Evolutionary conservation across 768 basidiomycete species (phyloP).

Genomic region (Coprinopsis strossmayeri): DNA sequence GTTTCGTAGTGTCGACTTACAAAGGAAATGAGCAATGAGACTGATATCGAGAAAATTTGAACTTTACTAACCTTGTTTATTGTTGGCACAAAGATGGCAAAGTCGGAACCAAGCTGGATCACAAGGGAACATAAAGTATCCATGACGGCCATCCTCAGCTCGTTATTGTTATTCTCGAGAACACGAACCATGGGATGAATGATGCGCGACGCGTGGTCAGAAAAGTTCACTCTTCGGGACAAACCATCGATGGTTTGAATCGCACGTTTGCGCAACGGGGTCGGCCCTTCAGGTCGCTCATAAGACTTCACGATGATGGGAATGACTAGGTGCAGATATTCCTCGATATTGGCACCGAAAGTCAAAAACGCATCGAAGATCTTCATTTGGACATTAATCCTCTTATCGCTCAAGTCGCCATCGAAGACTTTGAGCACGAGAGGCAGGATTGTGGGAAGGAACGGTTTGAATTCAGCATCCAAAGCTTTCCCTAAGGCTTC

Average conservation of each 20-base stretch:
- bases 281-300: slow-evolving; percentile 72
- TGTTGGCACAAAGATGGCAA: slow-evolving; percentile 95
- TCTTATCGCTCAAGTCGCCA: slow-evolving; percentile 77
- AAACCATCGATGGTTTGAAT: slow-evolving; percentile 89
- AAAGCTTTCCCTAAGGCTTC: slow-evolving; percentile 91
- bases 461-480: slow-evolving; percentile 96
- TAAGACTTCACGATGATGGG: slow-evolving; percentile 91
- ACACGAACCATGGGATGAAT: slow-evolving; percentile 93
- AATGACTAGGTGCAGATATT: slow-evolving; percentile 94
- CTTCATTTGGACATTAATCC: slow-evolving; percentile 74
- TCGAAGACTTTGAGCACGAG: slow-evolving; percentile 88
- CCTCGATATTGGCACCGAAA: slow-evolving; percentile 95
- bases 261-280: slow-evolving; percentile 76
- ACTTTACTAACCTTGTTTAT: slow-evolving; percentile 72
- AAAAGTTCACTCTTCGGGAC: slow-evolving; percentile 91
- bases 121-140: slow-evolving; percentile 91
- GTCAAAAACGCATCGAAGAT: slow-evolving; percentile 93
- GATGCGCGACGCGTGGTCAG: slow-evolving; percentile 94
- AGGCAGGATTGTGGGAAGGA: slow-evolving; percentile 85
- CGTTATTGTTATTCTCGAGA: slow-evolving; percentile 64
- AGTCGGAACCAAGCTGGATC: slow-evolving; percentile 91
- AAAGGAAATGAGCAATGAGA: background rate
- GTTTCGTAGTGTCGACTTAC: slow-evolving; percentile 67
- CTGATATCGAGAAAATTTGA: background rate
- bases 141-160: slow-evolving; percentile 81